Evolutionary conservation across 208 protist genomes (phyloP).

Genomic region (Trypanosoma melophagium): DNA sequence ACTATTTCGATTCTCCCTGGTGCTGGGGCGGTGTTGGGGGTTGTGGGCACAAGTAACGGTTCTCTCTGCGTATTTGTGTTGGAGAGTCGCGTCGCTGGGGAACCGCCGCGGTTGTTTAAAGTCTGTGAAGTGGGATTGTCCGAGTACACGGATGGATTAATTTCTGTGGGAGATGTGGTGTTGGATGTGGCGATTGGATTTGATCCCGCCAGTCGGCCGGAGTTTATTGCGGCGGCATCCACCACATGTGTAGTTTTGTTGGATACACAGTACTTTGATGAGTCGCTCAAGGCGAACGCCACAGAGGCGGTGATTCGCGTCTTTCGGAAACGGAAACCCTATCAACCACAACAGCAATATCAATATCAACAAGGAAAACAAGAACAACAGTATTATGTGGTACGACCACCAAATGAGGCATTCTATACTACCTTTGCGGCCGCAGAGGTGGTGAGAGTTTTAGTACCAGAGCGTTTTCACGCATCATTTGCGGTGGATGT

Average conservation of each 20-base stretch:
- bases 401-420: conserved; percentile 30
- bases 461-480: conserved; percentile 51
- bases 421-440: conserved; percentile 39
- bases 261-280: conserved; percentile 36
- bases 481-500: conserved; percentile 61
- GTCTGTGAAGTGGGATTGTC: conserved; percentile 39
- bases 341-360: neutral
- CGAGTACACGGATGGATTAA: conserved; percentile 31
- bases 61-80: conserved; percentile 50
- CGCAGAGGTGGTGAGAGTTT: conserved; percentile 53
- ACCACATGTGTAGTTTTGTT: conserved; percentile 41
- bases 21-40: conserved; percentile 39
- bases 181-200: conserved; percentile 49
- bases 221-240: conserved; percentile 61
- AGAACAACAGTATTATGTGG: conserved; percentile 10
- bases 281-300: conserved; percentile 30
- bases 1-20: conserved; percentile 37
- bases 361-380: conserved; percentile 12
- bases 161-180: conserved; percentile 39
- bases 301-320: conserved; percentile 31
- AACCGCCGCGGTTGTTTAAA: conserved; percentile 24
- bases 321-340: too few species aligned
- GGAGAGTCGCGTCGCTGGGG: conserved; percentile 16
- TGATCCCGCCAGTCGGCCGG: conserved; percentile 58
- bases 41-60: conserved; percentile 58